Base-by-base conservation (phyloP, 2,329 filamentous ascomycete species). In the Sporothrix pallida region DNA sequence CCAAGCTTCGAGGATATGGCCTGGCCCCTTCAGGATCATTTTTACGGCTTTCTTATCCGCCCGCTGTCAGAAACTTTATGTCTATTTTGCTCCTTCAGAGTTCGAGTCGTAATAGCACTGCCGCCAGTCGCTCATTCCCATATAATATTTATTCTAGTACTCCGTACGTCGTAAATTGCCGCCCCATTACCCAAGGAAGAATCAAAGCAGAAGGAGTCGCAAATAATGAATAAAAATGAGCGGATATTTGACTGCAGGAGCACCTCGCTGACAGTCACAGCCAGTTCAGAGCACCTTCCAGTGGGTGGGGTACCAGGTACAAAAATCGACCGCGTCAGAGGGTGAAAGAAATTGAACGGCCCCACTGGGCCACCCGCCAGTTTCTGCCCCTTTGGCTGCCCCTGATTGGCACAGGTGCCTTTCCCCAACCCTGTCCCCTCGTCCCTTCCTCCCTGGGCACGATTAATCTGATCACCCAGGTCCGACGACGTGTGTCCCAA, bases 381-480 rank as follows among this genome's bases (percentile, higher is more conserved):
- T 70, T 63, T 50, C 56, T 65, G 56, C 23, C 56, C 58, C 56
- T 71, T 73, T 63, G 44, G 9, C 20, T 50, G 68, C n/a, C 56
- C 31, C 68, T 73, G 72, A 70, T 73, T 70, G 72, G 72, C 72
- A 60, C 52, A 54, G 8, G n/a, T 10, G 70, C 50, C 10, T 50
- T 72, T 62, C 17, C 54, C 65, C 72, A 52, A 70, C 70, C 56
- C 72, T 69, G 26, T 52, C 71, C 52, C 50, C 26, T 17, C 12
- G n/a, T 52, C 67, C 67, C 46, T 70, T 31, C 67, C n/a, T 70
- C 37, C 52, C 50, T 48, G 46, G 15, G 31, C 63, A 8, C 31
- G 37, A 44, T 58, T 17, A 56, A 26, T 46, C 68, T 26, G 52
- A 46, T 70, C 31, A 44, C 67, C 48, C 46, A 54, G 13, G 8